These are phyloP conservation scores for Cephaloascus albidus DNA, from an alignment of 805 yeast genomes.

Conservation along the genomic window DNA sequence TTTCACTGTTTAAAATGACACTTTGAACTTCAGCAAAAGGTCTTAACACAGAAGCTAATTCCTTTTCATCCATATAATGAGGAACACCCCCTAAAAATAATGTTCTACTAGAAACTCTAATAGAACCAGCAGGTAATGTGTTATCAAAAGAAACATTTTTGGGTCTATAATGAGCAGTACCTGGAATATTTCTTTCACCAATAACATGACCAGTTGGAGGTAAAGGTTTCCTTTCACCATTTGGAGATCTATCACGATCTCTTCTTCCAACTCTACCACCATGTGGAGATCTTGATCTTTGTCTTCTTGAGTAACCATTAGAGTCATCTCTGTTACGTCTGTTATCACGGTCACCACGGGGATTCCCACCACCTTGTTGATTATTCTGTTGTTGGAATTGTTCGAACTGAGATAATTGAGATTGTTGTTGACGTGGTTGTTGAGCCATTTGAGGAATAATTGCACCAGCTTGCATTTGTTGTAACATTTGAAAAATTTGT, in stretches of 20 bases:
- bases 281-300: conserved; percentile 46
- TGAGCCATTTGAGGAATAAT: conserved; percentile 5
- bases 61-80: conserved; percentile 65
- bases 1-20: conserved; percentile 74
- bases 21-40: conserved; percentile 92
- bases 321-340: conserved; percentile 13
- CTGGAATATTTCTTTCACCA: conserved; percentile 60
- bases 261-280: conserved; percentile 6
- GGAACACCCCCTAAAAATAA: conserved; percentile 93
- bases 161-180: conserved; percentile 71
- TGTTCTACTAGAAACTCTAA: conserved; percentile 83
- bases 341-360: conserved; percentile 13
- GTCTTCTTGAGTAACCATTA: conserved; percentile 34
- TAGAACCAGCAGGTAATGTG: conserved; percentile 63
- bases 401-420: not conserved
- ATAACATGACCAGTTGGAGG: conserved; percentile 23
- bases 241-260: conserved; percentile 1
- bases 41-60: conserved; percentile 58
- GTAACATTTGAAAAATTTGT: conserved; percentile 39
- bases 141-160: conserved; percentile 64
- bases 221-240: conserved; percentile 2
- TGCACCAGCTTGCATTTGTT: conserved; percentile 33
- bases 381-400: conserved; percentile 3
- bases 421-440: conserved; percentile 5
- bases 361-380: conserved; percentile 8